Evolutionary conservation across 441 rosid species (phyloP).

Genomic region (Bruguiera hainesii): DNA sequence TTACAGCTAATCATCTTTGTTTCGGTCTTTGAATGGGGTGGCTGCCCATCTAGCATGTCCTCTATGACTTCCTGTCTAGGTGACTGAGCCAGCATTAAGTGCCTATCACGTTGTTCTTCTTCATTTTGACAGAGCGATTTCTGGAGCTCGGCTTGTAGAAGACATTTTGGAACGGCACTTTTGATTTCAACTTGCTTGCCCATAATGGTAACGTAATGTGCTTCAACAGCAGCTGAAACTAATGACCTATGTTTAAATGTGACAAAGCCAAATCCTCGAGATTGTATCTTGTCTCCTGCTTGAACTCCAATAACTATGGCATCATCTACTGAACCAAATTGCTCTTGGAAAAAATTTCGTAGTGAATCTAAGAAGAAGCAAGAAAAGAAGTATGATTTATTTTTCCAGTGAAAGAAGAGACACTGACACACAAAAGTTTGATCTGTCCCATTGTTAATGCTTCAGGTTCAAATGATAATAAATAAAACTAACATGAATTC

Average conservation of each 20-base stretch:
- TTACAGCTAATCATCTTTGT: constrained; percentile 17
- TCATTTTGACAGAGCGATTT: constrained; percentile 23
- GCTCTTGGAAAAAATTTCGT: constrained; percentile 33
- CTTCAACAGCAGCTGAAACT: constrained; percentile 49
- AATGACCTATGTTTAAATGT: constrained; percentile 51
- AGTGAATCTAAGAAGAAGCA: constrained; percentile 38
- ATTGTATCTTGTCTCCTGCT: constrained; percentile 30
- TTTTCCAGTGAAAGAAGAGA: not conserved
- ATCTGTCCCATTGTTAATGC: constrained; percentile 1
- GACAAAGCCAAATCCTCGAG: constrained; percentile 65
- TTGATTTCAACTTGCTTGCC: constrained; percentile 62
- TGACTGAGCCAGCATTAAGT: constrained; percentile 14
- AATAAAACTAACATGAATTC: constrained; percentile 11
- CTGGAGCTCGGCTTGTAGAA: constrained; percentile 24
- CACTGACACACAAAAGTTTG: not conserved
- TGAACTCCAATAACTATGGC: constrained; percentile 36
- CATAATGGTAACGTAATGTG: constrained; percentile 39
- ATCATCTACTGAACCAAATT: constrained; percentile 54
- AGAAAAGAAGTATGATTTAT: not conserved
- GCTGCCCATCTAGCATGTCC: constrained; percentile 13
- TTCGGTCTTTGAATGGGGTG: constrained; percentile 7
- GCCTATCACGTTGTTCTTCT: constrained; percentile 18
- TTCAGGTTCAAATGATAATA: constrained; percentile 1
- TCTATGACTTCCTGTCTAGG: constrained; percentile 15
- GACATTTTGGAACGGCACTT: constrained; percentile 37